phyloP scores from a whole-genome alignment of 1,284 basidiomycete genomes.

The Thecaphora thlaspeos region DNA sequence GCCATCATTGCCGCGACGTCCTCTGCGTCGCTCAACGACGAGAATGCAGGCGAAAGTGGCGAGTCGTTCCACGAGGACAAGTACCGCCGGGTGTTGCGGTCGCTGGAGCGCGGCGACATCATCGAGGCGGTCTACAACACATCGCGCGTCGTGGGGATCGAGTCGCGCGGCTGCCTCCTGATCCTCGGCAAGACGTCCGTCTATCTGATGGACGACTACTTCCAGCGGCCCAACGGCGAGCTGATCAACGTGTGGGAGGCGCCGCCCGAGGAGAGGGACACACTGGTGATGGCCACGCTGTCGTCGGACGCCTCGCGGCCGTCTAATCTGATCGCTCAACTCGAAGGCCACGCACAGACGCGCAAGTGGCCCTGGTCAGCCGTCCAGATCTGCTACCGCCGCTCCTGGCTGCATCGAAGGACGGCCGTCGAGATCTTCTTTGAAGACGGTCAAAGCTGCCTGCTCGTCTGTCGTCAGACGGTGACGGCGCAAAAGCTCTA shows the following conservation, averaged over 20 bases:
- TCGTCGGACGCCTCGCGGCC: constrained; percentile 57
- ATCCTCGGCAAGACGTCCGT: constrained; percentile 81
- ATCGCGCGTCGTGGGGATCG: constrained; percentile 48
- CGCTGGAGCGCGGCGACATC: constrained; percentile 79
- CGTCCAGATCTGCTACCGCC: constrained; percentile 24
- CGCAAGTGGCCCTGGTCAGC: constrained; percentile 46
- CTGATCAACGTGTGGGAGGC: constrained; percentile 85
- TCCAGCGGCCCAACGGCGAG: constrained; percentile 81
- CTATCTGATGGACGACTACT: constrained; percentile 89
- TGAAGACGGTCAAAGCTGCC: constrained; percentile 54
- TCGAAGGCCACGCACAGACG: constrained; percentile 30
- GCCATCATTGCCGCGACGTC: constrained; percentile 1
- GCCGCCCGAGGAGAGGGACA: constrained; percentile 67
- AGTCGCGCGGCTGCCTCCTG: constrained; percentile 72
- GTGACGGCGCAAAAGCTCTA: constrained; percentile 35
- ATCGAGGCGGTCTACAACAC: constrained; percentile 74
- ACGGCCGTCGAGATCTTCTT: constrained; percentile 56
- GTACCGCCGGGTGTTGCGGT: constrained; percentile 63
- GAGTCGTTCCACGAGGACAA: constrained; percentile 62
- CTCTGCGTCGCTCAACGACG: neutral
- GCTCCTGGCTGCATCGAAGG: constrained; percentile 50
- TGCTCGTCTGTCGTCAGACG: constrained; percentile 50
- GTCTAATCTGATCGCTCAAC: constrained; percentile 57
- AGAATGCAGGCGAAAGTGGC: neutral
- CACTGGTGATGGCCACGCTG: constrained; percentile 69